Evolutionary conservation across 2,329 filamentous ascomycete species (phyloP), one percentile per base, ranked within the genome.

Genomic region (Ophiostoma quercus): DNA sequence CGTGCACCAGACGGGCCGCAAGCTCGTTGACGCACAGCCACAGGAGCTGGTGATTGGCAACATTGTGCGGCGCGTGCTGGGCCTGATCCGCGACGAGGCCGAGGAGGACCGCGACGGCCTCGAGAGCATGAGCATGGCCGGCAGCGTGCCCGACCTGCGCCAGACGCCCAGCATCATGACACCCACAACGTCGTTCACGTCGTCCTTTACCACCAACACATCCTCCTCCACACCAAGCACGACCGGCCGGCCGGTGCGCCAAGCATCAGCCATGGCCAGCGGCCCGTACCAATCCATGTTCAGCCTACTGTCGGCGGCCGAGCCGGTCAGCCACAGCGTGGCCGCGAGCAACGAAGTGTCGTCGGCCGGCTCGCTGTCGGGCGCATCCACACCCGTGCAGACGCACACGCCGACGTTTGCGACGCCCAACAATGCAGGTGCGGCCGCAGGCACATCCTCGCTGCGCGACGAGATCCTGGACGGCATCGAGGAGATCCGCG

Each of bases 401-500:
- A 9, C 22, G 2, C 11, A n/a, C 14, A 12, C 54, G 14, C n/a
- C 65, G 1, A 34, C 43, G 7, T 67, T 54, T 32, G 9, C 66
- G 3, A 11, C 43, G 4, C 22, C 32, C 6, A 25, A n/a, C 11
- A 51, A 12, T 14, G 19, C 16, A 7, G 14, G 16, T 4, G 16
- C 16, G 6, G 19, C 43, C 3, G 14, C 67, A 25, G 32, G 32
- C 8, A 41, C 34, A 22, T 85, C 91, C 71, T 90, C 96, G 73
- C 83, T 98, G 71, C 91, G 93, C 72, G 92, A 92, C 16, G 95
- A 98, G 79, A 90, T 98, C 34, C 89, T 97, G 74, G 92, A 95
- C 75, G 95, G 94, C 60, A 97, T 99, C 75, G 89, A 92, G 75
- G 95, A 99, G 78, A 93, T 99, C 71, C 91, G 96, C 79, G 95